These are phyloP conservation scores for Papilionanthe hybrid DNA, from an alignment of 116 monocot genomes.

Conservation along the genomic window DNA sequence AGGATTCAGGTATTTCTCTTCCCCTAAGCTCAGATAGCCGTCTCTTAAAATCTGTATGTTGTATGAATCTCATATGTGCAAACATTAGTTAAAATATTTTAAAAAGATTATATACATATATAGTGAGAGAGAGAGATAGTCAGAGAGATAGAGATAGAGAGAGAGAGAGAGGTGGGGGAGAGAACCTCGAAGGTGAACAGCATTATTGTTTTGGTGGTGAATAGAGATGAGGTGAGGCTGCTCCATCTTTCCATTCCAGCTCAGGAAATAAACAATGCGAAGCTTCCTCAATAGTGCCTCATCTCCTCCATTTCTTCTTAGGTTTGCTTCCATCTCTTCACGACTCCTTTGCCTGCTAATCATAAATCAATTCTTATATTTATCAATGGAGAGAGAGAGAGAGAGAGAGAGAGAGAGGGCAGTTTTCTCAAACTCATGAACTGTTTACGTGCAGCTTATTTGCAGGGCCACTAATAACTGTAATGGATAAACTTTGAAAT, in stretches of 20 bases:
- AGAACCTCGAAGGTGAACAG: slow-evolving; percentile 16
- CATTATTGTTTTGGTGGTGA: slow-evolving; percentile 7
- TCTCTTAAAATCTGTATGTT: slow-evolving; percentile 18
- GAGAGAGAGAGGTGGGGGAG: background rate
- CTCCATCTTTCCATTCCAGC: slow-evolving; percentile 12
- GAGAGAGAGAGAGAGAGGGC: no score
- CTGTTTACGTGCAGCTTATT: no score
- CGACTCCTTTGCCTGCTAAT: background rate
- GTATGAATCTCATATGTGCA: background rate
- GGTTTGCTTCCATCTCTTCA: slow-evolving; percentile 1
- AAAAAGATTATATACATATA: background rate
- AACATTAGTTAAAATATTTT: background rate
- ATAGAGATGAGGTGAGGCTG: slow-evolving; percentile 23
- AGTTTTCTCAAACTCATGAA: no score
- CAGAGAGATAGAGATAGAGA: background rate
- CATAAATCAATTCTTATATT: background rate
- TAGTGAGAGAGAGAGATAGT: background rate
- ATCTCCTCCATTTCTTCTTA: background rate
- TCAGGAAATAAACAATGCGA: slow-evolving; percentile 13
- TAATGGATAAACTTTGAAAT: no score
- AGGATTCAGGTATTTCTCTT: slow-evolving; percentile 13
- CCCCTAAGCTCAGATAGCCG: slow-evolving; percentile 18
- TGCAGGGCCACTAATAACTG: no score
- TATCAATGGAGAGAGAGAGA: background rate
- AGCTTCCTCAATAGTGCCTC: background rate